Evolutionary conservation across 208 protist species (phyloP).

Genomic region (Trypanosoma cruzi): DNA sequence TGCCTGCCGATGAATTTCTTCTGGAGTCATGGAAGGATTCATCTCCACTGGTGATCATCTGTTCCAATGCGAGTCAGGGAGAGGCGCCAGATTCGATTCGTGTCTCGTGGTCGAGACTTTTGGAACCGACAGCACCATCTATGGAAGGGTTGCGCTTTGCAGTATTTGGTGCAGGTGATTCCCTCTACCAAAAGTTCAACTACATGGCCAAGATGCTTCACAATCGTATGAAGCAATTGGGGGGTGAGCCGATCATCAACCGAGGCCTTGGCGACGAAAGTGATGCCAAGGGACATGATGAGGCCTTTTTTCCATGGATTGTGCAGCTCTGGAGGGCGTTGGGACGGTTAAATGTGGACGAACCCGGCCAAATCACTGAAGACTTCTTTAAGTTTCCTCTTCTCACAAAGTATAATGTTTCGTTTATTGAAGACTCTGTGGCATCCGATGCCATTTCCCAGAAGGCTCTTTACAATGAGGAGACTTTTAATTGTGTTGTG

Average conservation of each 20-base stretch:
- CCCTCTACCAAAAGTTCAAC: constrained; percentile 91
- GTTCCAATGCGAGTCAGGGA: constrained; percentile 86
- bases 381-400: constrained; percentile 26
- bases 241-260: constrained; percentile 65
- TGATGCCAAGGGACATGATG: constrained; percentile 77
- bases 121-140: constrained; percentile 35
- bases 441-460: neutral
- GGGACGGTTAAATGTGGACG: constrained; percentile 6
- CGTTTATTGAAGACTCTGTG: constrained; percentile 3
- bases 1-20: constrained; percentile 66
- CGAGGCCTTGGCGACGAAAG: constrained; percentile 92
- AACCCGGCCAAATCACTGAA: constrained; percentile 2
- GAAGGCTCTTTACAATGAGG: constrained; percentile 23
- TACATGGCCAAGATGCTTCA: constrained; percentile 93
- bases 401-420: constrained; percentile 36
- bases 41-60: constrained; percentile 61
- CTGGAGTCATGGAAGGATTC: constrained; percentile 43
- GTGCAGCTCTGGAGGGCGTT: constrained; percentile 64
- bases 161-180: constrained; percentile 93
- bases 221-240: constrained; percentile 87
- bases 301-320: constrained; percentile 74
- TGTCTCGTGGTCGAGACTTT: constrained; percentile 61
- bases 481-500: constrained; percentile 47
- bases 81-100: constrained; percentile 78
- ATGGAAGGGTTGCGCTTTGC: constrained; percentile 75